Conservation (phyloP, 2,329 filamentous ascomycete species). For the Cladobotryum protrusum region DNA sequence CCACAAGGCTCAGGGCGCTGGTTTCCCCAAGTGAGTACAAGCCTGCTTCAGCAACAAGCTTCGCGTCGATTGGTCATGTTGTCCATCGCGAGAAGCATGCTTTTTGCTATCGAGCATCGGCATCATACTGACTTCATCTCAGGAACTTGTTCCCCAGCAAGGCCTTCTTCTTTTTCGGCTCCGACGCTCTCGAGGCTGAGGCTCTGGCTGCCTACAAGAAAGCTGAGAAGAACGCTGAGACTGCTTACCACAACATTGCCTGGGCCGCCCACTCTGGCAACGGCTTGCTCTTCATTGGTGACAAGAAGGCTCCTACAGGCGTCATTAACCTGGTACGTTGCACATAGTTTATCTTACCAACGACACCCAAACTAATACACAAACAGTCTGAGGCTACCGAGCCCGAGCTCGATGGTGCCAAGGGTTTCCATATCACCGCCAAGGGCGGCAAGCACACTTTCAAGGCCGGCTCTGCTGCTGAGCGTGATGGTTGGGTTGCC, state of each 20-base stretch:
- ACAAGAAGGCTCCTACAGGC: constrained; percentile 74
- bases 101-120: too few relatives aligned
- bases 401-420: constrained; percentile 65
- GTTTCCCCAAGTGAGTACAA: constrained; percentile 72
- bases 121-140: not conserved
- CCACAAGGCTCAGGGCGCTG: constrained; percentile 81
- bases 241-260: constrained; percentile 72
- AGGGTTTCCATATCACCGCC: constrained; percentile 81
- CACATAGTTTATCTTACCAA: constrained; percentile 25
- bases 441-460: constrained; percentile 90
- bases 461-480: constrained; percentile 66
- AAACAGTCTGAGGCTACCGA: constrained; percentile 56
- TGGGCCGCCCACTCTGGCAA: constrained; percentile 94
- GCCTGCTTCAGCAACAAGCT: not conserved
- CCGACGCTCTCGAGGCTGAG: constrained; percentile 67
- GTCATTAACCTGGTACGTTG: constrained; percentile 74
- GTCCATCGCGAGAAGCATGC: too few relatives aligned
- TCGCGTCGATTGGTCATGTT: not conserved
- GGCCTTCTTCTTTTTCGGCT: constrained; percentile 85
- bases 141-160: constrained; percentile 88
- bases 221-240: constrained; percentile 73
- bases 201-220: constrained; percentile 72
- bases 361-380: not conserved
- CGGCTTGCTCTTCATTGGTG: constrained; percentile 85
- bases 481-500: constrained; percentile 89